phyloP scores from a whole-genome alignment of 805 yeast genomes.

The Yarrowia sp. region DNA sequence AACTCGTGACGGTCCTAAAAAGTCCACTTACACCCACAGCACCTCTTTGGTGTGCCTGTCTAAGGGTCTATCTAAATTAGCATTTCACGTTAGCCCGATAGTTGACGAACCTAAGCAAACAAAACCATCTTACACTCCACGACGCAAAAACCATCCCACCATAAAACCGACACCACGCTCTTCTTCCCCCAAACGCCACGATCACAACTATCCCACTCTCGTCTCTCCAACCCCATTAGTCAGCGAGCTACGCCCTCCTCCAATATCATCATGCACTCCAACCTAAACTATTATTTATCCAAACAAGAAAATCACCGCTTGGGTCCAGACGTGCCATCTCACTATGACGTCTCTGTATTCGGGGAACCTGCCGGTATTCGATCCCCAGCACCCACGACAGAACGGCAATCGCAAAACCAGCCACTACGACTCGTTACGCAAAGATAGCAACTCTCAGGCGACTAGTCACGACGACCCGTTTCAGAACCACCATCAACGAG shows the following conservation, averaged over 20 bases:
- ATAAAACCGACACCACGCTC: no score
- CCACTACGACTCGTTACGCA: slow-evolving; percentile 17
- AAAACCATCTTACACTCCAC: no score
- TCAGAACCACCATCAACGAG: background rate
- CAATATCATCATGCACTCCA: background rate
- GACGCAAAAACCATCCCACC: no score
- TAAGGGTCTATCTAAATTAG: no score
- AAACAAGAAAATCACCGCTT: background rate
- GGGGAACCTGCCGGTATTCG: slow-evolving; percentile 13
- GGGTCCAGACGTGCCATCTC: background rate
- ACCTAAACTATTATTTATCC: slow-evolving; percentile 1
- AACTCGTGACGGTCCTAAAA: no score
- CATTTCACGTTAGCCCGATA: no score
- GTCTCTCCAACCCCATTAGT: no score
- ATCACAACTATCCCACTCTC: background rate
- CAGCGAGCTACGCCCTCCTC: no score
- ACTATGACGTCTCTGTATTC: slow-evolving; percentile 12
- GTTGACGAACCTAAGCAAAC: no score
- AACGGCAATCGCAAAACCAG: background rate
- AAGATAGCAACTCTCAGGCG: slow-evolving; percentile 1
- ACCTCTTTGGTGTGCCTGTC: no score
- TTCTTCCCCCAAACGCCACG: no score
- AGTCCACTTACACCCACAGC: no score
- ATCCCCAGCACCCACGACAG: slow-evolving; percentile 2
- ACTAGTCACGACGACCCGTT: background rate